Base-by-base conservation (phyloP, 176 grass and related monocot genomes). In the Aegilops sharonensis region DNA sequence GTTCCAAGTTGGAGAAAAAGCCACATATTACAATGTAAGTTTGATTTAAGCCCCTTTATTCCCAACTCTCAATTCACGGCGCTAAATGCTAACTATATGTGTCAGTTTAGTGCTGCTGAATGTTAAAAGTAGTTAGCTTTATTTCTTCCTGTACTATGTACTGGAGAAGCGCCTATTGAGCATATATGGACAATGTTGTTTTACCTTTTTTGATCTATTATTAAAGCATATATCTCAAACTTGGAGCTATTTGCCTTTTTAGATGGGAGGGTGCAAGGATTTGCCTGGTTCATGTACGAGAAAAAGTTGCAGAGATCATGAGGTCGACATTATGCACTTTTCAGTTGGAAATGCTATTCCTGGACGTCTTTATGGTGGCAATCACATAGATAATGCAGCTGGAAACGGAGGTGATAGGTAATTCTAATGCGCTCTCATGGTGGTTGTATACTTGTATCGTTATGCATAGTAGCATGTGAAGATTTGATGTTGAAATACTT, bases 291-390 rank as follows among this genome's bases (percentile, higher is more conserved):
- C 88, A 54, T 98, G 97, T 85, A 93, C 94, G 30, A 92, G 87
- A 43, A 93, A 92, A 94, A 94, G 86, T 60, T 98, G 97, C 83
- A 89, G 86, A 72, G 94, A 90, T 39, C 77, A 98, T 70, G 97
- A 96, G 84, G 97, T 98, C 31, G 97, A 98, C 81, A 98, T 98
- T 85, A 90, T 99, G 94, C 94, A 95, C 84, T 99, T 99, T 78
- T 94, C 90, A 47, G 78, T 99, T 83, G 97, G 94, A 86, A 93
- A 85, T 96, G 94, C 97, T 89, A 94, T 99, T 92, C 97, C 97
- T 68, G 97, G 97, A 71, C 94, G 97, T 81, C 75, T 99, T 70
- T 99, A 99, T 72, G 97, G 97, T 82, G 92, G 94, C 32, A 99
- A 99, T 90, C 78, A 92, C 83, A 86, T 94, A 45, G 97, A 98